A percentile compares a stretch with the other conserved stretches of the same genome.
Evolutionary conservation across 1,284 basidiomycete genomes (phyloP).

Genomic region (Apiotrichum porosum): DNA sequence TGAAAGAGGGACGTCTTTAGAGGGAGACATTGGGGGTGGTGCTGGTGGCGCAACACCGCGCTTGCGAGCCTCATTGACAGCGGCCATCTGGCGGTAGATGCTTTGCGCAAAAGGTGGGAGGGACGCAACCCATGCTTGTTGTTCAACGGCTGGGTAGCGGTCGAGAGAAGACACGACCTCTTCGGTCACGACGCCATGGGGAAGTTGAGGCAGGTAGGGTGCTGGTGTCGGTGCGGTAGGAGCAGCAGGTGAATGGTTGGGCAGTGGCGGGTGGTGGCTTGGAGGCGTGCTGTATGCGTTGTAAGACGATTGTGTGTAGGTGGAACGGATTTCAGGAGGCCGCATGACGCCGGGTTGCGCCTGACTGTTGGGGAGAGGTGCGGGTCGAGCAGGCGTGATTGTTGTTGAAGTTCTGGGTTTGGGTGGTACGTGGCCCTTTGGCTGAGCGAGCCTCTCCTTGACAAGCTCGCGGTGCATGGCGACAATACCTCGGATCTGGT

Average conservation of each 20-base stretch:
- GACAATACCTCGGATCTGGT: constrained; percentile 49
- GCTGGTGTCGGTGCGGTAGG: neutral
- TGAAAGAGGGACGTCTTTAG: neutral
- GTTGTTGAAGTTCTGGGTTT: neutral
- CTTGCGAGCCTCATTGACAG: constrained; percentile 30
- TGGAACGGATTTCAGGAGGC: constrained; percentile 2
- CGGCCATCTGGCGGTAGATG: constrained; percentile 33
- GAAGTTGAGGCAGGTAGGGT: constrained; percentile 35
- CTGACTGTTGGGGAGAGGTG: neutral
- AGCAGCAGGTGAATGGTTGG: constrained; percentile 1
- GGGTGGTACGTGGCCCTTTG: constrained; percentile 1
- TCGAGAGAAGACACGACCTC: constrained; percentile 40
- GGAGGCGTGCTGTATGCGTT: neutral
- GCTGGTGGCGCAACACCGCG: constrained; percentile 11
- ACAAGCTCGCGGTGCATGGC: constrained; percentile 9
- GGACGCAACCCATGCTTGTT: constrained; percentile 36
- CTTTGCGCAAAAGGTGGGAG: constrained; percentile 30
- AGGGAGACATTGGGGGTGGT: neutral
- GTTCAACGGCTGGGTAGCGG: constrained; percentile 39
- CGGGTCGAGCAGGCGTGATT: constrained; percentile 2
- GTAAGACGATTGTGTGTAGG: neutral
- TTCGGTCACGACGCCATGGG: constrained; percentile 39
- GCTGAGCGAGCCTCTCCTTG: constrained; percentile 12
- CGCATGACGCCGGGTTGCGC: constrained; percentile 2
- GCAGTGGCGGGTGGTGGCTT: neutral